phyloP scores from a whole-genome alignment of 805 yeast genomes.

The Candida nonsorbophila region DNA sequence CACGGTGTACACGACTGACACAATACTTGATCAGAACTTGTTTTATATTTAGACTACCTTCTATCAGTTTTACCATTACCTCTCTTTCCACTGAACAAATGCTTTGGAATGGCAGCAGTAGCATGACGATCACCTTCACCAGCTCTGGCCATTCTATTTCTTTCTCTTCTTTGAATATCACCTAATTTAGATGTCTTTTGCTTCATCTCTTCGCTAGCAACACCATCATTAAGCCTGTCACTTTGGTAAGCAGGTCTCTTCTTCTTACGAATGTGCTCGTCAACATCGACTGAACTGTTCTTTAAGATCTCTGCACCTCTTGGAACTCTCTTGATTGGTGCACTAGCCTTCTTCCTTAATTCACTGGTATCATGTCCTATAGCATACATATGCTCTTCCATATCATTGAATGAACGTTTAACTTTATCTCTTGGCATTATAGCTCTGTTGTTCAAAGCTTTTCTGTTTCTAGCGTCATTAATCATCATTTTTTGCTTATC shows the following conservation, averaged over 20 bases:
- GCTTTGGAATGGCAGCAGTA: constrained; percentile 84
- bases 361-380: constrained; percentile 83
- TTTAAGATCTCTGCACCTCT: constrained; percentile 77
- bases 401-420: constrained; percentile 64
- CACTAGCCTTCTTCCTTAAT: constrained; percentile 36
- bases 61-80: constrained; percentile 90
- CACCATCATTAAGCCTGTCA: constrained; percentile 83
- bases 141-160: constrained; percentile 85
- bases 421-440: constrained; percentile 87
- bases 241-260: constrained; percentile 54
- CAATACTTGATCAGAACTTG: too few species aligned
- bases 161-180: constrained; percentile 86
- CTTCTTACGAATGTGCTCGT: constrained; percentile 37
- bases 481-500: constrained; percentile 92
- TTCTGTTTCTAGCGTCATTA: constrained; percentile 80
- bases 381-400: constrained; percentile 86
- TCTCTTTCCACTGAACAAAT: constrained; percentile 93
- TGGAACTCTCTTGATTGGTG: constrained; percentile 8
- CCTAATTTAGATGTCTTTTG: constrained; percentile 81
- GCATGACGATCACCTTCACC: constrained; percentile 96
- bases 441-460: constrained; percentile 80
- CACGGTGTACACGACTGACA: not conserved
- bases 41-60: constrained; percentile 44
- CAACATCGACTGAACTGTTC: constrained; percentile 40
- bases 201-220: constrained; percentile 73